Evolutionary conservation across 352 stramenopile genomes (phyloP).

Genomic region (Globisporangium lucens): DNA sequence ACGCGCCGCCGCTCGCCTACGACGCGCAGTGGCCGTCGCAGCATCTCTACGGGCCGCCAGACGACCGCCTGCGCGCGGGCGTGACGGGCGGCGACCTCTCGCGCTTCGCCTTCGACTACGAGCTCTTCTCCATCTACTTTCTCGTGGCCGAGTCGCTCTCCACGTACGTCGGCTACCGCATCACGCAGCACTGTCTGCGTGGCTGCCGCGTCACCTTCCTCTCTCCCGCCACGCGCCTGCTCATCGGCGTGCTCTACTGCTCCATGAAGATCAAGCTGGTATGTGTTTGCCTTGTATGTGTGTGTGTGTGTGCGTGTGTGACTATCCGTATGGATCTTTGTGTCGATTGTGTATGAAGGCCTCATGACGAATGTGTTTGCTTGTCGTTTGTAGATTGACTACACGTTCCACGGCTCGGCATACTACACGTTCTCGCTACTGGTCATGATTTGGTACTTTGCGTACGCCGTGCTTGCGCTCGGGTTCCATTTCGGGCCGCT

Average conservation of each 20-base stretch:
- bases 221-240: conserved; percentile 54
- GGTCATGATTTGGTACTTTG: conserved; percentile 63
- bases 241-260: conserved; percentile 71
- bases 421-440: conserved; percentile 66
- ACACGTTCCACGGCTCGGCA: conserved; percentile 69
- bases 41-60: conserved; percentile 47
- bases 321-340: not conserved
- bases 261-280: conserved; percentile 77
- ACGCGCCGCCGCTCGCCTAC: conserved; percentile 26
- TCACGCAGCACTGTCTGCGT: conserved; percentile 73
- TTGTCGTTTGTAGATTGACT: conserved; percentile 51
- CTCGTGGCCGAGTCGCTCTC: conserved; percentile 68
- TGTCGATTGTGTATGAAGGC: conserved; percentile 1
- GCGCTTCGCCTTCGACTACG: conserved; percentile 46
- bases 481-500: conserved; percentile 75
- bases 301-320: conserved; percentile 2
- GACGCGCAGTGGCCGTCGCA: conserved; percentile 26
- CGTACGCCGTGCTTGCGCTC: conserved; percentile 65
- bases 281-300: conserved; percentile 1
- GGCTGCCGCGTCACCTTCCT: conserved; percentile 66
- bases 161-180: conserved; percentile 78
- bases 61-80: conserved; percentile 25
- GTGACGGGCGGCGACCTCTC: conserved; percentile 27
- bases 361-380: not conserved
- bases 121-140: conserved; percentile 81